A percentile compares a stretch with the other conserved stretches of the same genome.
These are phyloP conservation scores for Aspergillus saccharolyticus DNA, from an alignment of 495 filamentous ascomycete genomes.

Conservation along the genomic window DNA sequence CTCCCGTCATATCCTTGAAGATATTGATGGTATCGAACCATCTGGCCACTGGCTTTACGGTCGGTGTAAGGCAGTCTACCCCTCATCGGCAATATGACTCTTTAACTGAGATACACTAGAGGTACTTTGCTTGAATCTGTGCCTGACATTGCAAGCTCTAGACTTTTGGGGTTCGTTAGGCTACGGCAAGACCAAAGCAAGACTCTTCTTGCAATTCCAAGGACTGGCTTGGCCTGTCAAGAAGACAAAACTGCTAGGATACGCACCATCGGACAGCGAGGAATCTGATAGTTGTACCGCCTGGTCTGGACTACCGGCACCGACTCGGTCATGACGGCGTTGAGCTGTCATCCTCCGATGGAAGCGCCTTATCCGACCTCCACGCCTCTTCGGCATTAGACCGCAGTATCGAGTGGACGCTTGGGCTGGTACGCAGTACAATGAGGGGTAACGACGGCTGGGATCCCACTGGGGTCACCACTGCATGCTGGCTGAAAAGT, in stretches of 20 bases:
- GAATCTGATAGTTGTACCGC: neutral
- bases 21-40: neutral
- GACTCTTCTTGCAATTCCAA: no score
- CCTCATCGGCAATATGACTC: no score
- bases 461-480: neutral
- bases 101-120: no score
- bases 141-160: neutral
- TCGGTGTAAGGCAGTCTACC: neutral
- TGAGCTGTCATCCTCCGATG: neutral
- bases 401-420: neutral
- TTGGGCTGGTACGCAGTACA: neutral
- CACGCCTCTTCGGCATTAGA: neutral
- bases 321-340: neutral
- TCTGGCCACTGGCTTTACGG: neutral
- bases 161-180: neutral
- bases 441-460: neutral
- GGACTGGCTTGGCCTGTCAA: no score
- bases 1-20: neutral
- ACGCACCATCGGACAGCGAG: neutral
- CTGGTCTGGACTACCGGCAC: neutral
- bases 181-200: neutral
- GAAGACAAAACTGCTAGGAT: no score
- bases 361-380: neutral
- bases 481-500: neutral
- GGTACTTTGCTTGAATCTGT: neutral